These are phyloP conservation scores for Vigna reflexopilosa DNA, from an alignment of 306 rosid species.

Conservation along the genomic window DNA sequence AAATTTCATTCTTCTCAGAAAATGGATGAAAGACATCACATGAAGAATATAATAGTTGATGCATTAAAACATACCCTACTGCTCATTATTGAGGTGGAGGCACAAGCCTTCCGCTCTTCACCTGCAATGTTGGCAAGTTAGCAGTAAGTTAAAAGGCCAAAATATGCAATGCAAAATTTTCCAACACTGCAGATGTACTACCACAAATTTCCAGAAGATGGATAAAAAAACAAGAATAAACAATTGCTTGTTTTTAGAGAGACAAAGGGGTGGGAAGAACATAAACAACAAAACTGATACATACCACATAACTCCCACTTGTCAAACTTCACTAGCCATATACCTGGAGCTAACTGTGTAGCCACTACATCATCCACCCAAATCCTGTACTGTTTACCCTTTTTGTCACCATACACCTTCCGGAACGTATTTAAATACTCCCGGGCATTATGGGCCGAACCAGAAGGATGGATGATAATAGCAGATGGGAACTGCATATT, in stretches of 20 bases:
- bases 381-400: constrained; percentile 71
- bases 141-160: constrained; percentile 18
- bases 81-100: constrained; percentile 41
- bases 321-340: constrained; percentile 78
- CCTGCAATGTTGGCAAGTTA: constrained; percentile 42
- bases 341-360: constrained; percentile 55
- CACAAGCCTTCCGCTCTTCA: constrained; percentile 52
- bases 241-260: constrained; percentile 16
- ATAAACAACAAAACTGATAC: constrained; percentile 42
- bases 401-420: constrained; percentile 68
- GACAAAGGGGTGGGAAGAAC: background rate
- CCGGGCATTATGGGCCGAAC: constrained; percentile 52
- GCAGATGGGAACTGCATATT: constrained; percentile 63
- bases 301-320: constrained; percentile 81
- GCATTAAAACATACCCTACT: constrained; percentile 49
- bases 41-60: constrained; percentile 14
- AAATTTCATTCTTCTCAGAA: constrained; percentile 45
- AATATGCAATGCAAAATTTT: constrained; percentile 14
- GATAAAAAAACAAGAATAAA: background rate
- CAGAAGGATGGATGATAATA: constrained; percentile 70
- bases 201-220: background rate
- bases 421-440: constrained; percentile 51
- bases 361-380: constrained; percentile 75
- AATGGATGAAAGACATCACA: background rate
- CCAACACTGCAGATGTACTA: too few relatives aligned